Evolutionary conservation across 2,329 filamentous ascomycete genomes (phyloP).

Genomic region (Talaromyces sp.): DNA sequence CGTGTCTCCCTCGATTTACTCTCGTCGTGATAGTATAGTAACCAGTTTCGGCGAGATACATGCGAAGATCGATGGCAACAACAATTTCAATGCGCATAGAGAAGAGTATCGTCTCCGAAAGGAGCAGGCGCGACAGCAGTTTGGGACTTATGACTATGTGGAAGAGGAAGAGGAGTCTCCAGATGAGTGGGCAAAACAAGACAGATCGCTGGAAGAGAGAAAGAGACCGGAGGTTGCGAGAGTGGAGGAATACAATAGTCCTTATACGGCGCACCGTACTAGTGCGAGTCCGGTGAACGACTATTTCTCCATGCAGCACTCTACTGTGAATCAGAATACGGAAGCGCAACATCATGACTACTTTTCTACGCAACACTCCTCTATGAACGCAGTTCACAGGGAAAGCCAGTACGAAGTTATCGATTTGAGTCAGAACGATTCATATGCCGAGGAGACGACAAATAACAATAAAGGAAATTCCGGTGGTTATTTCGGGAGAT

Average conservation of each 20-base stretch:
- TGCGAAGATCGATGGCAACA: background rate
- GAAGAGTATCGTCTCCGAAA: background rate
- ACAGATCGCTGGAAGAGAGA: background rate
- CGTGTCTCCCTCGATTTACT: background rate
- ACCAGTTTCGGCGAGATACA: background rate
- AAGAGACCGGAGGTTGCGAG: background rate
- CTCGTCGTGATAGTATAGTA: background rate
- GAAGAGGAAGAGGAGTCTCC: background rate
- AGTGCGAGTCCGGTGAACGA: background rate
- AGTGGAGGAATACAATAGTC: background rate
- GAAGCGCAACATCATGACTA: background rate
- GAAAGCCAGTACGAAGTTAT: background rate
- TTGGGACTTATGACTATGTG: background rate
- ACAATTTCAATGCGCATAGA: background rate
- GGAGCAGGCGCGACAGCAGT: background rate
- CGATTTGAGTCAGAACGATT: background rate
- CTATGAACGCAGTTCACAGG: background rate
- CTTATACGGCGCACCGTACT: background rate
- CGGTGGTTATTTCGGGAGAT: background rate
- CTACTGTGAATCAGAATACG: too few relatives aligned
- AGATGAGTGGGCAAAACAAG: background rate
- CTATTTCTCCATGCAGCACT: background rate
- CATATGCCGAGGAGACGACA: background rate
- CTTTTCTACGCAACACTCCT: background rate
- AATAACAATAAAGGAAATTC: background rate